Evolutionary conservation across 2,329 filamentous ascomycete genomes (phyloP).

Genomic region (Fusarium foetens): DNA sequence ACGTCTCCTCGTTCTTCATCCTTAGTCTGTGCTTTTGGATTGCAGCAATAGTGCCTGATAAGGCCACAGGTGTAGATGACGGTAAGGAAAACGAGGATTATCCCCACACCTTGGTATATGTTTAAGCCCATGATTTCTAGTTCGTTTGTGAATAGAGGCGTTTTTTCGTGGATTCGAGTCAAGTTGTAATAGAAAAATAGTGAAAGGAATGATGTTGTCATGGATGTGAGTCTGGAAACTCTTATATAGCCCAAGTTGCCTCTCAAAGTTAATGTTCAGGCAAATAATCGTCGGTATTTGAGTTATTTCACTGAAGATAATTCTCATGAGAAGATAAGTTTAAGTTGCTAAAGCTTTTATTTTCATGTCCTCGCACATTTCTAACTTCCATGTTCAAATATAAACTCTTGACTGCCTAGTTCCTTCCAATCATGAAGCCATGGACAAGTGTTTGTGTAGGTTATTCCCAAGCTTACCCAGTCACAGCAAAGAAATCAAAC

Average conservation of each 20-base stretch:
- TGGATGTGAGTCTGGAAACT: background rate
- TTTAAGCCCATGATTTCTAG: background rate
- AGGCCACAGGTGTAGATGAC: background rate
- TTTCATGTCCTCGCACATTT: background rate
- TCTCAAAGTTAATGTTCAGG: background rate
- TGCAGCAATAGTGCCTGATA: background rate
- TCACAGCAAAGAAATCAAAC: background rate
- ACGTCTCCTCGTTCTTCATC: background rate
- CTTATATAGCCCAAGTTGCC: background rate
- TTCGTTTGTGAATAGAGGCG: background rate
- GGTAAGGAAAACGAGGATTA: background rate
- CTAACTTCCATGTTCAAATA: background rate
- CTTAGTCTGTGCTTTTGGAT: background rate
- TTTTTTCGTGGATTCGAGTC: background rate
- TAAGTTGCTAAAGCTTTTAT: background rate
- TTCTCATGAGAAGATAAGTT: background rate
- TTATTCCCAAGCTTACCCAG: background rate
- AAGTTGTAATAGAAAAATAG: background rate
- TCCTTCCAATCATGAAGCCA: background rate
- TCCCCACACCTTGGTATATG: rapidly evolving
- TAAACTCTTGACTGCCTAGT: background rate
- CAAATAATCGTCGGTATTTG: background rate
- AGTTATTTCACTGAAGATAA: background rate
- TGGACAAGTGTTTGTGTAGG: background rate
- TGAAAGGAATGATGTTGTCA: background rate